Conservation (phyloP, 1,284 basidiomycete species). For the Ustilago tritici region DNA sequence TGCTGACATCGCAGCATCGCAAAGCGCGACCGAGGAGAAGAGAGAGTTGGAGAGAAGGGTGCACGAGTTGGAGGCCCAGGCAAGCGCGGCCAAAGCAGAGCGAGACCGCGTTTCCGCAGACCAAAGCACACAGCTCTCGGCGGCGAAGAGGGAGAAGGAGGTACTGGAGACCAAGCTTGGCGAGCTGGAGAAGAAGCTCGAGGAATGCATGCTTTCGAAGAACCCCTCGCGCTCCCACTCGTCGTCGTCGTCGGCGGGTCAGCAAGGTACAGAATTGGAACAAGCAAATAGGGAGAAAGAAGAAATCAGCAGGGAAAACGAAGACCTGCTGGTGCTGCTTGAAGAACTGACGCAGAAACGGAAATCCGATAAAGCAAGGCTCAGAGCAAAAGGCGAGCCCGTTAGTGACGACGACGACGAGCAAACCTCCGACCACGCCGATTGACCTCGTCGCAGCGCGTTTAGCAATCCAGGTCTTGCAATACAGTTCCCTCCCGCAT, state of each 20-base stretch:
- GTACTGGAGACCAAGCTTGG: too few relatives aligned
- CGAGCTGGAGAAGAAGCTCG: slow-evolving; percentile 72
- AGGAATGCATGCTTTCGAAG: slow-evolving; percentile 73
- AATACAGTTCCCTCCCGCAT: too few relatives aligned
- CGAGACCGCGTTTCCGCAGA: too few relatives aligned
- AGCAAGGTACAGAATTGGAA: slow-evolving; percentile 13
- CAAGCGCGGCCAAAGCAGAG: too few relatives aligned
- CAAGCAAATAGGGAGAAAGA: slow-evolving; percentile 60
- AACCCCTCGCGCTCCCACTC: slow-evolving; percentile 19
- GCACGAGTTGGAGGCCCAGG: slow-evolving; percentile 36
- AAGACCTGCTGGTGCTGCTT: slow-evolving; percentile 89
- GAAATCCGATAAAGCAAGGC: slow-evolving; percentile 80
- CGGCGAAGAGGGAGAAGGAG: too few relatives aligned
- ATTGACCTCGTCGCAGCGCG: too few relatives aligned
- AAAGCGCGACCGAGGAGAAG: slow-evolving; percentile 34
- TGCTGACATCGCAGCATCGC: background rate
- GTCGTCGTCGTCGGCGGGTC: background rate
- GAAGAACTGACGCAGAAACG: slow-evolving; percentile 91
- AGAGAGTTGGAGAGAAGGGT: slow-evolving; percentile 16
- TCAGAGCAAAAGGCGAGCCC: slow-evolving; percentile 81
- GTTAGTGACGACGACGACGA: slow-evolving; percentile 81
- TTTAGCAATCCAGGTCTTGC: too few relatives aligned
- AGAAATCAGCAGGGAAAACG: slow-evolving; percentile 92
- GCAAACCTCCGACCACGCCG: too few relatives aligned
- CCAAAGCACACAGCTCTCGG: too few relatives aligned